Evolutionary conservation across 1,284 basidiomycete genomes (phyloP).

Genomic region (Sphaerobolus stellatus): DNA sequence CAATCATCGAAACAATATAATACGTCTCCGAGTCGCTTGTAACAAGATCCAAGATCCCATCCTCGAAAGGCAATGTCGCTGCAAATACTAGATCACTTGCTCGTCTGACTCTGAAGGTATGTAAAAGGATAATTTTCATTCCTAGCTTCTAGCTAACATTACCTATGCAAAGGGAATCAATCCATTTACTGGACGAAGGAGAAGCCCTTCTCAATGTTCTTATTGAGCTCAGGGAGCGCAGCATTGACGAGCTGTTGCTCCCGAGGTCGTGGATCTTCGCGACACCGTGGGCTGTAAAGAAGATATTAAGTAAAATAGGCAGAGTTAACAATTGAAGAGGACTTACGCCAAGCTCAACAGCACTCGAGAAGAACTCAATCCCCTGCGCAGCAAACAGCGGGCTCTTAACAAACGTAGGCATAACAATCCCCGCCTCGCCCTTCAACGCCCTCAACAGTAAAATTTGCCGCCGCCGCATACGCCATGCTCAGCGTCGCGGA

Average conservation of each 20-base stretch:
- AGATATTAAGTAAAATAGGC: conserved; percentile 11
- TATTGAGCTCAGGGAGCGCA: conserved; percentile 89
- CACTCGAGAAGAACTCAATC: conserved; percentile 78
- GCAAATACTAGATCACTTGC: too few species aligned
- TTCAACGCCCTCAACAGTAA: conserved; percentile 83
- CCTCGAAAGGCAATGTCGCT: too few species aligned
- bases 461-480: conserved; percentile 78
- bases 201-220: conserved; percentile 96
- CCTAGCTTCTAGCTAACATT: too few species aligned
- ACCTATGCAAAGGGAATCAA: too few species aligned
- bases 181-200: too few species aligned
- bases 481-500: conserved; percentile 90
- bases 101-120: too few species aligned
- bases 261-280: conserved; percentile 87
- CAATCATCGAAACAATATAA: too few species aligned
- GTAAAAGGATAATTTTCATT: too few species aligned
- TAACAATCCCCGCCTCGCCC: conserved; percentile 84
- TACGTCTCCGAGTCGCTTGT: too few species aligned
- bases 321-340: conserved; percentile 17
- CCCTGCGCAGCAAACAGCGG: conserved; percentile 76
- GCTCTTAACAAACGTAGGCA: conserved; percentile 87
- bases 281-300: conserved; percentile 74
- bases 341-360: conserved; percentile 82
- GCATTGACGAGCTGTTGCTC: conserved; percentile 88
- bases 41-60: too few species aligned